Evolutionary conservation across 2,329 filamentous ascomycete species (phyloP), one percentile per base, ranked within the genome.

Genomic region (Penicillium sp.): DNA sequence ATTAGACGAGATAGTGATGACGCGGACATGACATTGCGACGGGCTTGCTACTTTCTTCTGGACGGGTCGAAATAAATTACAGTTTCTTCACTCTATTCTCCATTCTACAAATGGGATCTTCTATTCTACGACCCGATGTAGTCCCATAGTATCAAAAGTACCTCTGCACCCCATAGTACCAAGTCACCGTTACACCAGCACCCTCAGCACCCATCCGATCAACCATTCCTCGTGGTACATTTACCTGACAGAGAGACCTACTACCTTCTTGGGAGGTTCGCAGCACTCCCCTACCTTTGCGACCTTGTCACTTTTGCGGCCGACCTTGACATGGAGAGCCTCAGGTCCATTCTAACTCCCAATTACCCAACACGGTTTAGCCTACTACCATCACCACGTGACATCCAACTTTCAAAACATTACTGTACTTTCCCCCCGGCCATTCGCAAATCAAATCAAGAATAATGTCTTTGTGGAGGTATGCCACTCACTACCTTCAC

Each of bases 391-490:
- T 5, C 22, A 24, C 13, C 61, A 63, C 61, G 61, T 58, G 61
- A 63, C 54, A 55, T 45, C 13, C 30, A 17, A 6, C 47, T 30
- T 30, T 22, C 42, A 26, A 13, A 60, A 15, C 24, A 19, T 19
- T 4, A 12, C 7, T 6, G 3, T 2, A 53, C 17, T 7, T 40
- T 26, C 51, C 1, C 22, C 22, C 51, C 7, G n/a, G 26, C 45
- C 45, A 28, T n/a, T 49, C 26, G 15, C 26, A n/a, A n/a, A 19
- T 47, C 1, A 30, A 30, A 17, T 30, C 17, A 7, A 60, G 53
- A 30, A 10, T 37, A 61, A 79, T 78, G 76, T 77, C 76, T 53
- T 68, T 79, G 64, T 79, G 76, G 76, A 78, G 72, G 76, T 78
- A 70, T 15, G 68, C 65, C n/a, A n/a, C 49, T n/a, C n/a, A n/a